Base-by-base conservation (phyloP, 2,329 filamentous ascomycete species). In the Bretziella fagacearum region DNA sequence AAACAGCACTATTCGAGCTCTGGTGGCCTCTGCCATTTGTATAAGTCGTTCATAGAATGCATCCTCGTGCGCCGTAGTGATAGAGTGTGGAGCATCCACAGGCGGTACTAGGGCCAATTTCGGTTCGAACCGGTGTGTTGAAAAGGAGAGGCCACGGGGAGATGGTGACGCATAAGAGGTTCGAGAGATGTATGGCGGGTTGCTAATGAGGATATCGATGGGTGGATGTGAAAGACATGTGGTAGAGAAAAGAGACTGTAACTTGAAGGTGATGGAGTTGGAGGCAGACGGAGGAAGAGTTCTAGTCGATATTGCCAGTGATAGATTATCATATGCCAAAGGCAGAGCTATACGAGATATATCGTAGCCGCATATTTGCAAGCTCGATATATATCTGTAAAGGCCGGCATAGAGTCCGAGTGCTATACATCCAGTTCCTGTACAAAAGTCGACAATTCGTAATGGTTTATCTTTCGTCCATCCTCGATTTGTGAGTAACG, bases 341-440 rank as follows among this genome's bases (percentile, higher is more conserved):
- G 55, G 51, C 3, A 94, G 60, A 1, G 87, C 85, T 2, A 54
- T 54, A 0, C 64, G 52, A 1, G 83, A 85, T 23, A 93, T 68
- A 58, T 96, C 89, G 15, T 93, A 60, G 3, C 84, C 89, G 0
- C 69, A 56, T n/a, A 84, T 63, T 3, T 64, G 59, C 6, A 84
- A 17, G n/a, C 20, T n/a, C 17, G 20, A 54, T 0, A 53, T 42
- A 1, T 59, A 55, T 55, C 58, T 49, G 15, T 62, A 61, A 30
- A 85, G 69, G 7, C 79, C 67, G 29, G 77, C 67, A 52, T 81
- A 74, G 5, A 94, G 68, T 2, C 84, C 71, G 6, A 96, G 70
- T 0, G 85, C 73, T 52, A 96, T 93, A 62, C 89, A 95, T 3
- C 91, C 91, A 4, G 83, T 84, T 7, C 91, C 91, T 0, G 85